Percentiles rank a stretch among this genome's conserved stretches.
Conservation (phyloP, 1,284 basidiomycete genomes). For the Ceratobasidium sp. region DNA sequence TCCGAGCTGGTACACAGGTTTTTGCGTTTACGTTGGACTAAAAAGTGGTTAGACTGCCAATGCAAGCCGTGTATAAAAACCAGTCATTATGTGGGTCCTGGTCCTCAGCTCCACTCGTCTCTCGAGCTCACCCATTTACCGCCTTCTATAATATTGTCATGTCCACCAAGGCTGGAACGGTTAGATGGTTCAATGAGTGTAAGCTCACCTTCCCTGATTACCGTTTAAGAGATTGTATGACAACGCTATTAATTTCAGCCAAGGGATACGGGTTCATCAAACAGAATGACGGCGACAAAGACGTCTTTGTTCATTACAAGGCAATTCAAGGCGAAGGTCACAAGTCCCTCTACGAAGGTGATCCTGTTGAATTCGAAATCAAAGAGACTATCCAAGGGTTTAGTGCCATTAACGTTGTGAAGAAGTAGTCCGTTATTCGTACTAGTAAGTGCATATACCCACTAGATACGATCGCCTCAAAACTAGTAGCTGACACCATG, state of each 20-base stretch:
- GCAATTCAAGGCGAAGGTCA: conserved; percentile 32
- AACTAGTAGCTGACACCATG: not conserved
- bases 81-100: not conserved
- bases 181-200: conserved; percentile 46
- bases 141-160: conserved; percentile 22
- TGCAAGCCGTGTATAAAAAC: not conserved
- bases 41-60: not conserved
- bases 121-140: conserved; percentile 31
- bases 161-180: conserved; percentile 28
- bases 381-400: conserved; percentile 18
- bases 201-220: not conserved
- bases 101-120: conserved; percentile 20
- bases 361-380: conserved; percentile 43
- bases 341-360: conserved; percentile 44
- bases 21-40: not conserved
- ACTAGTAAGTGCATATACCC: not conserved
- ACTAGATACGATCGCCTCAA: not conserved
- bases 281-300: conserved; percentile 31
- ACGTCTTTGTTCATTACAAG: conserved; percentile 45
- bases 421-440: conserved; percentile 15
- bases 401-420: conserved; percentile 38
- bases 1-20: not conserved
- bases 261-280: conserved; percentile 43
- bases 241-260: conserved; percentile 24
- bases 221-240: not conserved